A percentile compares a stretch with the other conserved stretches of the same genome.
phyloP scores from a whole-genome alignment of 768 basidiomycete species.

The Macrocybe gigantea region DNA sequence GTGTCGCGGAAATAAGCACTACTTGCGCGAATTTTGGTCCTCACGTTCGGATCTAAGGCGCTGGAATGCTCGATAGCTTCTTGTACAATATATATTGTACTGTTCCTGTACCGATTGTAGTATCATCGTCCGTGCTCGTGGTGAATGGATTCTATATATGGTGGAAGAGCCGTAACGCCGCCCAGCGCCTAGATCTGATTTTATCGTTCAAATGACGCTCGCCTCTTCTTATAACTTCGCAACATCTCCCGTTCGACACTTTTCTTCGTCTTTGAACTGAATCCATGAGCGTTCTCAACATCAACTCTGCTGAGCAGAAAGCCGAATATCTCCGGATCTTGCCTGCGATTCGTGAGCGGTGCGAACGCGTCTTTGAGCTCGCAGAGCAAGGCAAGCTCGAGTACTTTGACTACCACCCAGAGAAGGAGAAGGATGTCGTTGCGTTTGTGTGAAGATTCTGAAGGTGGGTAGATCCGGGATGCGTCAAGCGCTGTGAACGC shows the following conservation, averaged over 20 bases:
- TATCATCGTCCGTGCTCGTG: too few relatives aligned
- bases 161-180: too few relatives aligned
- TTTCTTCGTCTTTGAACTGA: too few relatives aligned
- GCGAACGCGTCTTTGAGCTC: slow-evolving; percentile 69
- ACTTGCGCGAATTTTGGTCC: background rate
- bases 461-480: slow-evolving; percentile 40
- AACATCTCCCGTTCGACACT: too few relatives aligned
- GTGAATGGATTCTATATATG: too few relatives aligned
- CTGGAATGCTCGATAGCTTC: too few relatives aligned
- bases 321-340: slow-evolving; percentile 77
- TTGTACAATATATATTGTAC: too few relatives aligned
- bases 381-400: slow-evolving; percentile 70
- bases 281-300: slow-evolving; percentile 25
- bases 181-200: too few relatives aligned
- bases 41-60: too few relatives aligned
- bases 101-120: too few relatives aligned
- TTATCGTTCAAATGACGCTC: too few relatives aligned
- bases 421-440: slow-evolving; percentile 63
- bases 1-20: slow-evolving; percentile 36
- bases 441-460: slow-evolving; percentile 75
- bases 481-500: background rate
- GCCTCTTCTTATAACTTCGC: too few relatives aligned
- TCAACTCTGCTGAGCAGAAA: slow-evolving; percentile 27
- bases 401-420: slow-evolving; percentile 83
- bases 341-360: slow-evolving; percentile 87